These are phyloP conservation scores for Perkinsus olseni DNA, from an alignment of 169 alveolate genomes.

Conservation along the genomic window DNA sequence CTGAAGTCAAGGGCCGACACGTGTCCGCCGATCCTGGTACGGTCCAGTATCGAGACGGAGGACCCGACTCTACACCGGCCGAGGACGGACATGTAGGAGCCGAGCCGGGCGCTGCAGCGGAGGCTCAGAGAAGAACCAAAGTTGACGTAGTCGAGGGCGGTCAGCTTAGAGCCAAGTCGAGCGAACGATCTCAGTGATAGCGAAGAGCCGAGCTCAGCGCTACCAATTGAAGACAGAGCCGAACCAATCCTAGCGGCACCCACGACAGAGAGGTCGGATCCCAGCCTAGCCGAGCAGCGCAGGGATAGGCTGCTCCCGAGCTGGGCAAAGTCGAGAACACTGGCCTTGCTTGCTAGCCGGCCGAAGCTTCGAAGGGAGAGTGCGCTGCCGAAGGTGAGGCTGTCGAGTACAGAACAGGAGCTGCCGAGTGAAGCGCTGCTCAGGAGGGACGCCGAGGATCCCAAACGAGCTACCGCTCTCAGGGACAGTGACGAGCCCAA, in stretches of 20 bases:
- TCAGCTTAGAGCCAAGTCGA: not conserved
- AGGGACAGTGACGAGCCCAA: not conserved
- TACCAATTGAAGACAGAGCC: not conserved
- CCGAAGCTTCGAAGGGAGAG: not conserved
- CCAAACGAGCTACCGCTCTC: not conserved
- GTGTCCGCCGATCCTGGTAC: not conserved
- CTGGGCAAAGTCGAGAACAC: not conserved
- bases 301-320: not conserved
- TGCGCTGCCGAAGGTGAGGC: not conserved
- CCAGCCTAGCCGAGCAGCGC: not conserved
- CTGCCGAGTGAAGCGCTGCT: not conserved
- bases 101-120: not conserved
- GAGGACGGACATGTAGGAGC: not conserved
- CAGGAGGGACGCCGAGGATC: not conserved
- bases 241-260: not conserved
- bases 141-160: not conserved
- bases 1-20: not conserved
- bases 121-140: not conserved
- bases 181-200: not conserved
- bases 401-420: not conserved
- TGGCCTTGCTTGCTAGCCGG: not conserved
- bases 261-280: not conserved
- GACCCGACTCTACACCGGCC: not conserved
- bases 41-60: not conserved
- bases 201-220: constrained; percentile 8